Base-by-base conservation (phyloP, 305 asterid species). In the Fraxinus sp. region DNA sequence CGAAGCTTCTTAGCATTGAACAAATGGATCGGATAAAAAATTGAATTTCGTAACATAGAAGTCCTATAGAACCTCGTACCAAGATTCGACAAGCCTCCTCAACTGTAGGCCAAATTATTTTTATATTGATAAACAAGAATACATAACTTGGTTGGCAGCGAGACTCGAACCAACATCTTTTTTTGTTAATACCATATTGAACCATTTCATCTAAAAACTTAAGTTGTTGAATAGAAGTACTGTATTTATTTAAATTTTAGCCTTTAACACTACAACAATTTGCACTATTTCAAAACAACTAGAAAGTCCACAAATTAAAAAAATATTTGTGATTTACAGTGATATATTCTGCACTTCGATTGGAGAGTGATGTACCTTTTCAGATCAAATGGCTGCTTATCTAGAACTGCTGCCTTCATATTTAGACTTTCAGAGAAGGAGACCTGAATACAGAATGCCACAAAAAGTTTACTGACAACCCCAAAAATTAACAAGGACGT, bases 321-420 rank as follows among this genome's bases (percentile, higher is more conserved):
- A 32, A 13, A 13, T 11, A 68, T 26, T 28, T 68, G 33, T 32
- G 24, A 33, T 33, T 74, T 59, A 55, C 79, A 74, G 22, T 55
- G 44, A 22, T 5, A 68, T 64, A 66, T 9, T 66, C 26, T 24
- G 32, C 35, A 66, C 33, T 24, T 22, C 16, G 3, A 66, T 66
- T 66, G 35, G 74, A 28, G 33, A 68, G 33, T 13, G 18, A 79
- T 32, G 83, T 90, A 95, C 98, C 98, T 91, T 90, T 95, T 93
- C 80, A 95, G 90, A 77, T 87, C 83, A 88, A 95, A 84, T 79
- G 95, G 97, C 83, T 92, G 96, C 82, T 91, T 81, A 33, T 86
- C 76, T 80, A 95, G 91, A 86, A 93, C 81, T 81, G 97, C 91
- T 20, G 90, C 88, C 88, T 92, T 95, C 98, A 95, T 93, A 91